Base-by-base conservation (phyloP, 2,329 filamentous ascomycete genomes). In the Ascosphaera aggregata region DNA sequence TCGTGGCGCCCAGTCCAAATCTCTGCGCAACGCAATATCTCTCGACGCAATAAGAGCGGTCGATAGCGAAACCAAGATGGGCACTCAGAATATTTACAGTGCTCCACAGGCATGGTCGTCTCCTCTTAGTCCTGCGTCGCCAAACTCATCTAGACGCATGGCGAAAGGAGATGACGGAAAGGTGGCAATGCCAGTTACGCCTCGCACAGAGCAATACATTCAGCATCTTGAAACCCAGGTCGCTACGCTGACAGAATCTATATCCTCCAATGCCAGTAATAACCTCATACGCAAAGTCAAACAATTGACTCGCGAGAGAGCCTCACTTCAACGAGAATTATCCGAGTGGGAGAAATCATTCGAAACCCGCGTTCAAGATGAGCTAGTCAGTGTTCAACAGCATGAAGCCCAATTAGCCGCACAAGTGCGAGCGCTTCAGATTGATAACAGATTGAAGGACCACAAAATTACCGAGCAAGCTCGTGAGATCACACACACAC, bases 201-300 rank as follows among this genome's bases (percentile, higher is more conserved):
- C 30, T n/a, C 30, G 30, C 9, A 32, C 30, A 5, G 30, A 32
- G 30, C 30, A 32, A 32, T 64, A 66, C 46, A 62, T 66, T 42
- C 61, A 65, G 38, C 61, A 64, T 46, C 56, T 66, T 9, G 63
- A 66, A 41, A 50, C 53, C 16, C 58, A 65, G 44, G 48, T 66
- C 18, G 54, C 55, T 15, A 50, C 57, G 13, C 56, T 55, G 40
- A 45, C 59, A 27, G 54, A 57, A 17, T 51, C 55, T 13, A 48
- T 56, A 37, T 56, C 53, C 24, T 61, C 60, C n/a, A 57, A 62
- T 2, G 45, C 52, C 3, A 49, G 49, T 4, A 53, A 57, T 38
- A 48, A 52, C 35, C 53, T 57, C 35, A 51, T 48, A 17, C 47
- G 54, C 16, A 58, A 52, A 44, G 46, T 62, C 41, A 53, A 58